These are phyloP conservation scores for Leccinum olivaceopallidum DNA, from an alignment of 768 basidiomycete genomes.

Conservation along the genomic window DNA sequence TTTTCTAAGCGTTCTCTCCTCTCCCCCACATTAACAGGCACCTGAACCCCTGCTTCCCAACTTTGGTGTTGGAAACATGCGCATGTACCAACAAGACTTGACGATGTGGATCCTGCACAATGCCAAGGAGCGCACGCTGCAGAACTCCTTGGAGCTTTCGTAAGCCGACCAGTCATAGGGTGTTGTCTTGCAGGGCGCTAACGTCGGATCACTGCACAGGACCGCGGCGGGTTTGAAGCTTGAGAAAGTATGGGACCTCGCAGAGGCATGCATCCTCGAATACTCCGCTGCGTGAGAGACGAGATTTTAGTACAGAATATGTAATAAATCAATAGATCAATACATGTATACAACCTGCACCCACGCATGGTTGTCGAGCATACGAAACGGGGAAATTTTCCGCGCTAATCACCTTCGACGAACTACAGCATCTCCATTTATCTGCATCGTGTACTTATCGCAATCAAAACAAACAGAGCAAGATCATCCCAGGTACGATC, in stretches of 20 bases:
- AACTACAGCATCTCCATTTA: background rate
- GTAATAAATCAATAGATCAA: background rate
- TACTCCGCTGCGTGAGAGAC: constrained; percentile 23
- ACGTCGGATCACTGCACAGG: constrained; percentile 12
- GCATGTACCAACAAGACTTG: constrained; percentile 33
- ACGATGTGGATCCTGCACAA: constrained; percentile 33
- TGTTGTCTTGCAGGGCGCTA: background rate
- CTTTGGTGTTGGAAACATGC: constrained; percentile 33
- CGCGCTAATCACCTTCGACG: background rate
- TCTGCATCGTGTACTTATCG: constrained; percentile 1
- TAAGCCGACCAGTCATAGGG: constrained; percentile 10
- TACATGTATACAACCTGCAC: constrained; percentile 8
- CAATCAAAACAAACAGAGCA: background rate
- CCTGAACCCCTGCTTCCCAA: constrained; percentile 36
- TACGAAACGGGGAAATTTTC: background rate
- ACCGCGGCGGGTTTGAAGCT: constrained; percentile 29
- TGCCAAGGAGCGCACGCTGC: constrained; percentile 34
- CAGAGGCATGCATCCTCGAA: constrained; percentile 27
- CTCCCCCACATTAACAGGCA: constrained; percentile 22
- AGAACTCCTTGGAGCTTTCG: constrained; percentile 30
- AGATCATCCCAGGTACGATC: constrained; percentile 1
- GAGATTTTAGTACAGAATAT: background rate
- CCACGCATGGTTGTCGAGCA: constrained; percentile 11
- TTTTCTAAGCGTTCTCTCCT: background rate
- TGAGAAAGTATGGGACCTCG: constrained; percentile 34